These are phyloP conservation scores for Mycena albidolilacea DNA, from an alignment of 768 basidiomycete genomes.

Conservation along the genomic window DNA sequence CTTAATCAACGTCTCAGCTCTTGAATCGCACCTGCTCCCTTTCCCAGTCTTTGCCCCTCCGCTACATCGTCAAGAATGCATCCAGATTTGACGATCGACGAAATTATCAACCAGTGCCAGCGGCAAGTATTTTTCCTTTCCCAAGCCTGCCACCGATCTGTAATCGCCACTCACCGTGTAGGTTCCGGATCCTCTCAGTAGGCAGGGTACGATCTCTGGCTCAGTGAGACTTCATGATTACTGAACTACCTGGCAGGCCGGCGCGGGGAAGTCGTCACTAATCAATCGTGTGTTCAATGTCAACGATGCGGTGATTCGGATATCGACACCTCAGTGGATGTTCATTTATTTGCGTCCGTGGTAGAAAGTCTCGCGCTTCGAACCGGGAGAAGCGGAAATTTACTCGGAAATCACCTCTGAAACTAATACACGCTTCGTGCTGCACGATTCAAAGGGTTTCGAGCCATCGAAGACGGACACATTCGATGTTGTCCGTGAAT, in stretches of 20 bases:
- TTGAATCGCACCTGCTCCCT: slow-evolving; percentile 6
- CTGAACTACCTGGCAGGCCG: slow-evolving; percentile 8
- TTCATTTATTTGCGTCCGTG: background rate
- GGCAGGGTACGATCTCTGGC: slow-evolving; percentile 1
- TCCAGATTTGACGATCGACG: background rate
- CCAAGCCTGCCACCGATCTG: background rate
- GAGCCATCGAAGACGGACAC: slow-evolving; percentile 46
- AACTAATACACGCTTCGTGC: slow-evolving; percentile 45
- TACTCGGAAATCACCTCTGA: no score
- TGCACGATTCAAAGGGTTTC: slow-evolving; percentile 51
- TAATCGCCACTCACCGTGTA: background rate
- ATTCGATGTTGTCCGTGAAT: slow-evolving; percentile 43
- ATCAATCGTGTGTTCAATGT: slow-evolving; percentile 14
- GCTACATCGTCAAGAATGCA: slow-evolving; percentile 5
- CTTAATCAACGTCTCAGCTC: background rate
- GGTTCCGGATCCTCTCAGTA: slow-evolving; percentile 8
- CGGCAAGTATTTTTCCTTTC: slow-evolving; percentile 3
- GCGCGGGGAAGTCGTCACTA: slow-evolving; percentile 11
- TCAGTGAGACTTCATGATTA: background rate
- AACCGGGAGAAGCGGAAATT: slow-evolving; percentile 36
- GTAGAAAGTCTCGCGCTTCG: slow-evolving; percentile 42
- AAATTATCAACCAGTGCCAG: background rate
- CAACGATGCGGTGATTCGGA: slow-evolving; percentile 40
- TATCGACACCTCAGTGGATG: background rate
- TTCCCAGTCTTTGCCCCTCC: slow-evolving; percentile 1